phyloP scores from a whole-genome alignment of 2,329 filamentous ascomycete species.

The Ophiostoma sp. region DNA sequence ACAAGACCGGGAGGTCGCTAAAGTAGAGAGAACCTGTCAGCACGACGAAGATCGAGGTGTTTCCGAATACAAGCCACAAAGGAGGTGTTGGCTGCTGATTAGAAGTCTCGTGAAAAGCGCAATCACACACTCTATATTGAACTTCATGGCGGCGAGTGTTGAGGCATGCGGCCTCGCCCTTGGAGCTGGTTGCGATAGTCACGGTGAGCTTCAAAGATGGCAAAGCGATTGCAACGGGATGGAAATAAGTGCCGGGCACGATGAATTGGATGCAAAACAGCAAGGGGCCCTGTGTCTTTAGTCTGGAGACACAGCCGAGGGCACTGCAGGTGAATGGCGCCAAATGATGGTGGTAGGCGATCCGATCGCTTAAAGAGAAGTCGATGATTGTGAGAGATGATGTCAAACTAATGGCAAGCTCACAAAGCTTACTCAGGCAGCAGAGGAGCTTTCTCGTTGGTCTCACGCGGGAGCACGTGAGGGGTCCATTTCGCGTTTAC shows the following conservation, averaged over 20 bases:
- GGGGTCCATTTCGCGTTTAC: conserved; percentile 10
- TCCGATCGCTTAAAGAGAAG: not conserved
- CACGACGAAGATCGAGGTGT: not conserved
- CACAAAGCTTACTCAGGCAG: conserved; percentile 11
- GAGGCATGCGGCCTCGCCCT: conserved; percentile 6
- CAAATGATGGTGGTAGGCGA: not conserved
- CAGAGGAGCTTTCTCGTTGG: conserved; percentile 9
- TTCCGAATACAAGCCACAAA: not conserved
- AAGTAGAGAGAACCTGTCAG: not conserved
- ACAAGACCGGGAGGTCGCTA: conserved; percentile 53
- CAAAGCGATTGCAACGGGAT: not conserved
- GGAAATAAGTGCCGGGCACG: not conserved
- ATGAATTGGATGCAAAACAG: not conserved
- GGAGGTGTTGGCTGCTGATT: too few species aligned
- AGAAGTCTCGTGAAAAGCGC: too few species aligned
- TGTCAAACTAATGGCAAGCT: conserved; percentile 13
- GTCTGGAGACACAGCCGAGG: not conserved
- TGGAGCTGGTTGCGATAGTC: not conserved
- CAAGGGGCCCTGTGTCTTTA: not conserved
- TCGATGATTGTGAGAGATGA: conserved; percentile 3
- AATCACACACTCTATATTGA: conserved; percentile 45
- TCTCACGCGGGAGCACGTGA: conserved; percentile 16
- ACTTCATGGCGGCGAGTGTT: conserved; percentile 39
- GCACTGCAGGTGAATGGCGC: not conserved
- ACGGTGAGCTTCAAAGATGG: not conserved